These are phyloP conservation scores for Takashimella koratensis DNA, from an alignment of 1,284 basidiomycete genomes.

Conservation along the genomic window DNA sequence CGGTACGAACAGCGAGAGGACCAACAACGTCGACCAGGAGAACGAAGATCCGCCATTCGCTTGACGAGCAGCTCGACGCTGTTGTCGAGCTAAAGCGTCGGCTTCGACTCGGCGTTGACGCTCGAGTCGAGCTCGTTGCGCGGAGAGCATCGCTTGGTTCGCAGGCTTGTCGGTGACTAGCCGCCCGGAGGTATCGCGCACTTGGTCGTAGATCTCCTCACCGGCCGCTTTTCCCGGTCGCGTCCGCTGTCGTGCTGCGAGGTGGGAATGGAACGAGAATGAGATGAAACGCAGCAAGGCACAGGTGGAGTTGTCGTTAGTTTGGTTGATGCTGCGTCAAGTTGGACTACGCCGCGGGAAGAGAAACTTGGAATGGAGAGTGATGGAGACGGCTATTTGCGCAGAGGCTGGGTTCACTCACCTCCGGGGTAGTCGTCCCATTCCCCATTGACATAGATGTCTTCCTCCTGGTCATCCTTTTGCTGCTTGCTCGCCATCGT, in stretches of 20 bases:
- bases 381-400: too few relatives aligned
- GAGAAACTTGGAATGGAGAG: background rate
- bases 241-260: constrained; percentile 26
- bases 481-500: background rate
- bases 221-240: constrained; percentile 34
- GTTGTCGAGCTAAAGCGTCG: constrained; percentile 6
- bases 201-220: constrained; percentile 35
- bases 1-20: constrained; percentile 36
- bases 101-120: constrained; percentile 15
- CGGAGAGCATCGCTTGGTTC: constrained; percentile 51
- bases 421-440: constrained; percentile 30
- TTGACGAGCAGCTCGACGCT: constrained; percentile 4
- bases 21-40: constrained; percentile 14
- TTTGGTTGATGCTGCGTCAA: background rate
- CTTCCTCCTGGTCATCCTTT: constrained; percentile 4
- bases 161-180: constrained; percentile 62
- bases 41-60: constrained; percentile 2
- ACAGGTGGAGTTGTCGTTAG: background rate
- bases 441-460: constrained; percentile 26
- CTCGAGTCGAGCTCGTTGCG: constrained; percentile 28
- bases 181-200: constrained; percentile 52
- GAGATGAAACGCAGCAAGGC: background rate
- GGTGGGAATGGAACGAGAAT: background rate
- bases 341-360: background rate
- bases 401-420: too few relatives aligned